Evolutionary conservation across 2,329 filamentous ascomycete genomes (phyloP).

Genomic region (Magnaporthiopsis rhizophila): DNA sequence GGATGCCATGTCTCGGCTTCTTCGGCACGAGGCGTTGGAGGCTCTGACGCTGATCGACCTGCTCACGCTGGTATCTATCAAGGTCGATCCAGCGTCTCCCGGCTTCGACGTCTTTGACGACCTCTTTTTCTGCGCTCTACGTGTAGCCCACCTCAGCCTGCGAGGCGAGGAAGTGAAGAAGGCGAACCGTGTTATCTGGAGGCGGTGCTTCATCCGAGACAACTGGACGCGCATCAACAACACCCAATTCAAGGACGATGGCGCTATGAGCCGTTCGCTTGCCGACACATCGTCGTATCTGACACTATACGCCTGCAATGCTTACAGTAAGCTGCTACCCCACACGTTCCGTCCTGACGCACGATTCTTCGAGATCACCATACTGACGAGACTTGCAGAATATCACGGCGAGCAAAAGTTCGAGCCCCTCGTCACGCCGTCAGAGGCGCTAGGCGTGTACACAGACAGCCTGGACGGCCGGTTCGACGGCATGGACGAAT

Average conservation of each 20-base stretch:
- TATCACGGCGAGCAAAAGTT: slow-evolving; percentile 31
- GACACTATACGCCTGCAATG: slow-evolving; percentile 46
- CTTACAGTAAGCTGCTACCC: background rate
- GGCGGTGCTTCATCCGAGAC: slow-evolving; percentile 74
- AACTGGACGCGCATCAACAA: slow-evolving; percentile 78
- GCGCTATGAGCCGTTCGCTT: slow-evolving; percentile 54
- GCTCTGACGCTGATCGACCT: slow-evolving; percentile 60
- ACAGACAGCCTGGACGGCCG: slow-evolving; percentile 54
- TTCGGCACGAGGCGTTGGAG: slow-evolving; percentile 65
- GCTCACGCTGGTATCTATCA: slow-evolving; percentile 61
- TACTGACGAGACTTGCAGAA: slow-evolving; percentile 25
- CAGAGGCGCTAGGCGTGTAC: slow-evolving; percentile 50
- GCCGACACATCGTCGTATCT: slow-evolving; percentile 59
- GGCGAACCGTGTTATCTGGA: slow-evolving; percentile 66
- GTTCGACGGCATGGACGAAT: slow-evolving; percentile 51
- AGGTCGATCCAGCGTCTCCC: slow-evolving; percentile 26
- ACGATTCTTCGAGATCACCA: background rate
- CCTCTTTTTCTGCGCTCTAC: slow-evolving; percentile 70
- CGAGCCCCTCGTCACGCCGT: slow-evolving; percentile 40
- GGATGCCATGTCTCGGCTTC: slow-evolving; percentile 58
- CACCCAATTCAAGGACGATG: slow-evolving; percentile 65
- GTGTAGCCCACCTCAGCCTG: slow-evolving; percentile 47
- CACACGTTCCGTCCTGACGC: background rate
- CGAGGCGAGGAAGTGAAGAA: slow-evolving; percentile 50
- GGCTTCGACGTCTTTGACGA: slow-evolving; percentile 44